Percentiles rank a stretch among this genome's conserved stretches.
These are phyloP conservation scores for Gremmenia infestans DNA, from an alignment of 2,329 filamentous ascomycete genomes.

Conservation along the genomic window DNA sequence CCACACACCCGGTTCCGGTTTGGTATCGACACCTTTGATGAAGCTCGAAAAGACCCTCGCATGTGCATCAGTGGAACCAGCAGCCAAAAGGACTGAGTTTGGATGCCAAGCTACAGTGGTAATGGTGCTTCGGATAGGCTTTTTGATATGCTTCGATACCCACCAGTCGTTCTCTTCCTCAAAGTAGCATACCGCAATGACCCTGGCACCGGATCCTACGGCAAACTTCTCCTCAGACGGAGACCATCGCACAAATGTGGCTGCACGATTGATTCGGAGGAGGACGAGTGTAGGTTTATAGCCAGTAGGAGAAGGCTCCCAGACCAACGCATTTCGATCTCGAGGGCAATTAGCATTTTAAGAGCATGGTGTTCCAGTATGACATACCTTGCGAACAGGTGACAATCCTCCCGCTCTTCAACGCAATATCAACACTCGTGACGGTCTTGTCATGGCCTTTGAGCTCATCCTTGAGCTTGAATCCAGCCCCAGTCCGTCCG, in stretches of 20 bases:
- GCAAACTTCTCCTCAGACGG: conserved; percentile 97
- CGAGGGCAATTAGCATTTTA: conserved; percentile 9
- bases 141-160: conserved; percentile 99
- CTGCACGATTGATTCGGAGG: conserved; percentile 92
- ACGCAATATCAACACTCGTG: conserved; percentile 93
- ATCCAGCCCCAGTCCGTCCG: conserved; percentile 64
- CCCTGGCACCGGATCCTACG: conserved; percentile 89
- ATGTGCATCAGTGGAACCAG: conserved; percentile 95
- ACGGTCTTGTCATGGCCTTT: conserved; percentile 97
- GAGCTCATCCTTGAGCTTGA: conserved; percentile 83
- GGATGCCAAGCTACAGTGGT: conserved; percentile 95
- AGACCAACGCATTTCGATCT: conserved; percentile 98
- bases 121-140: conserved; percentile 95
- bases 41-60: conserved; percentile 92
- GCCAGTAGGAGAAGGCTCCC: conserved; percentile 86
- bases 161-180: conserved; percentile 99
- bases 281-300: conserved; percentile 98
- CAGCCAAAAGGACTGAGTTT: conserved; percentile 90
- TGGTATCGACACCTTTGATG: conserved; percentile 87
- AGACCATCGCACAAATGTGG: conserved; percentile 95
- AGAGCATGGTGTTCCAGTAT: background rate
- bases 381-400: conserved; percentile 86
- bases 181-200: conserved; percentile 97
- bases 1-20: conserved; percentile 85
- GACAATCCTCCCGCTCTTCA: conserved; percentile 85